These are phyloP conservation scores for Haemoproteus tartakovskyi DNA, from an alignment of 169 alveolate species.

Conservation along the genomic window DNA sequence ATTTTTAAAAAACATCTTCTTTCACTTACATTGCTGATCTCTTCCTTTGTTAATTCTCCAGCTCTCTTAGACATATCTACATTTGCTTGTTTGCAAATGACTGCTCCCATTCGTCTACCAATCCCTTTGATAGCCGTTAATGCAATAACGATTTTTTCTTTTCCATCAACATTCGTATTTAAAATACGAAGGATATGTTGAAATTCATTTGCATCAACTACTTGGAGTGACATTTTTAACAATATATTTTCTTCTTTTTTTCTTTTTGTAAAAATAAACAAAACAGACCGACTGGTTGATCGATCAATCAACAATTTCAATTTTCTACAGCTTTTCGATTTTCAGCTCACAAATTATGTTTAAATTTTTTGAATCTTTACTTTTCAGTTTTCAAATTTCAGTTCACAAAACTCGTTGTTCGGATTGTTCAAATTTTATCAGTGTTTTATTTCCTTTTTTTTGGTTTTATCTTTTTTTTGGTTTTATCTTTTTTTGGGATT, in stretches of 20 bases:
- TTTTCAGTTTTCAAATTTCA: neutral
- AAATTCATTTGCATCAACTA: conserved; percentile 87
- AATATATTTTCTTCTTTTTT: neutral
- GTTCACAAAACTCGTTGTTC: neutral
- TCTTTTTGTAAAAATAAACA: neutral
- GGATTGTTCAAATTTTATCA: neutral
- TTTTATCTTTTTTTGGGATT: neutral
- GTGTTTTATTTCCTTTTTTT: conserved; percentile 2
- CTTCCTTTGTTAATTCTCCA: conserved; percentile 96
- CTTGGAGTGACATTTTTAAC: conserved; percentile 73
- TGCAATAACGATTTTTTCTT: conserved; percentile 95
- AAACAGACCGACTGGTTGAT: neutral
- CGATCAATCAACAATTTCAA: neutral
- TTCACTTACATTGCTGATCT: conserved; percentile 85
- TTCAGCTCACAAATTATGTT: neutral
- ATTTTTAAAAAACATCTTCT: conserved; percentile 1
- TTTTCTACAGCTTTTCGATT: too few relatives aligned
- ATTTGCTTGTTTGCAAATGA: conserved; percentile 96
- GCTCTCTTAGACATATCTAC: conserved; percentile 97
- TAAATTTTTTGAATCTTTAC: neutral
- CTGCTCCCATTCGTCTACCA: conserved; percentile 97
- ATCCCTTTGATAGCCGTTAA: conserved; percentile 97
- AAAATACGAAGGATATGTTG: conserved; percentile 97
- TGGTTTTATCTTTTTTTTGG: neutral
- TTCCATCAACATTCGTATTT: conserved; percentile 99